Base-by-base conservation (phyloP, 2,329 filamentous ascomycete species). In the Cordyceps militaris region DNA sequence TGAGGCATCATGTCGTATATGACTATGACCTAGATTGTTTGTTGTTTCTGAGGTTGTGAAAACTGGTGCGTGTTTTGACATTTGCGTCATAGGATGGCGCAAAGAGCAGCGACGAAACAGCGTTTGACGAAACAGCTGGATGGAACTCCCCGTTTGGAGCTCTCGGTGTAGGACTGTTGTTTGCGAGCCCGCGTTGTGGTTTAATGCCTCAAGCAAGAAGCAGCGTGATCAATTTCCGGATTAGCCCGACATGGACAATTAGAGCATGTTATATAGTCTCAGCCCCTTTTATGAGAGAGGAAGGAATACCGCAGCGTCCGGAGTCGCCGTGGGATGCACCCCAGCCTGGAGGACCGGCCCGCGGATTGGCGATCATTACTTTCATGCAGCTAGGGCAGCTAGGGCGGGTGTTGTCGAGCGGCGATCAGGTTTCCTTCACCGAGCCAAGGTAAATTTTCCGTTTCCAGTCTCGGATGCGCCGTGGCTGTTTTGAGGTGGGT, bases 191-290 rank as follows among this genome's bases (percentile, higher is more conserved):
- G 13, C 21, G 11, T n/a, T 13, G 51, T 13, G 7, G 42, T 23
- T 46, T 47, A 56, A 48, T 56, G 43, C 53, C 53, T 56, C 53
- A 56, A 36, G 40, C 19, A 53, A 53, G 21, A n/a, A 34, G 10
- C 21, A n/a, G 21, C 23, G 32, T 56, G 42, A 42, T 13, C 34
- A 47, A 47, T 48, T 56, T 38, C 43, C 43, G 53, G 16, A 42
- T 48, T 48, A 43, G 44, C 34, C 40, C 43, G 30, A n/a, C 6
- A 30, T 23, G 3, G 26, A 10, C 43, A 23, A 24, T 38, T 9
- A 44, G 13, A 19, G 16, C 23, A 26, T 28, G 42, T 44, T 46
- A 14, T 43, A 32, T 36, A 54, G 28, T 24, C 34, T 26, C 28
- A 13, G 21, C 40, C 26, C 21, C 40, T 19, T 38, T 28, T 19